Evolutionary conservation across 192 early-diverging fungal genomes (phyloP).

Genomic region (Geranomyces variabilis): DNA sequence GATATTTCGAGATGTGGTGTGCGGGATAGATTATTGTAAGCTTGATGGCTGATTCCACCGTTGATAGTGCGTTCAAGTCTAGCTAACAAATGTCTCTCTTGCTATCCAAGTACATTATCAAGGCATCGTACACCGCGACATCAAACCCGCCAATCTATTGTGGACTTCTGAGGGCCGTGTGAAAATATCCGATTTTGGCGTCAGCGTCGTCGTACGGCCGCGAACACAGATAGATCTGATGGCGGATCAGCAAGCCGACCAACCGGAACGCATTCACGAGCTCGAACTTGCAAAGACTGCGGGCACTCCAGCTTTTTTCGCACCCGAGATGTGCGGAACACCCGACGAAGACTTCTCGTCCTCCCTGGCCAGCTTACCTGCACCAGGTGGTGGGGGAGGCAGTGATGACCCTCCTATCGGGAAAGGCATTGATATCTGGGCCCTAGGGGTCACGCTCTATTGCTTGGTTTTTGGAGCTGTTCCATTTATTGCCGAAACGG

Average conservation of each 20-base stretch:
- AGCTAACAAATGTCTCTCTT: too few relatives aligned
- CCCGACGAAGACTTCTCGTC: slow-evolving; percentile 42
- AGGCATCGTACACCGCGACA: slow-evolving; percentile 96
- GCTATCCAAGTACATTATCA: slow-evolving; percentile 78
- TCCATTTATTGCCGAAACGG: slow-evolving; percentile 91
- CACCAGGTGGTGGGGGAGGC: background rate
- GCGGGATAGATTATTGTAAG: slow-evolving; percentile 89
- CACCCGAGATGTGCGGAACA: slow-evolving; percentile 91
- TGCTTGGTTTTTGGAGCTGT: slow-evolving; percentile 90
- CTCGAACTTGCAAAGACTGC: slow-evolving; percentile 92
- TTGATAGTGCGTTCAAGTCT: too few relatives aligned
- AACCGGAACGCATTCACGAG: slow-evolving; percentile 52
- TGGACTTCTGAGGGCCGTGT: slow-evolving; percentile 73
- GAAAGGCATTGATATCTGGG: slow-evolving; percentile 96
- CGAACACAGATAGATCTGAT: background rate
- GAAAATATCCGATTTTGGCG: slow-evolving; percentile 99
- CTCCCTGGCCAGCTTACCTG: background rate
- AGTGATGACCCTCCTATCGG: slow-evolving; percentile 37
- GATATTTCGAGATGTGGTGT: slow-evolving; percentile 88
- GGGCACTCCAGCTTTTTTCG: slow-evolving; percentile 97
- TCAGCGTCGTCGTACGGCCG: slow-evolving; percentile 76
- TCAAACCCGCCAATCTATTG: slow-evolving; percentile 97
- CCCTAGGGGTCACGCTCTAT: slow-evolving; percentile 94
- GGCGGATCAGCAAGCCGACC: background rate
- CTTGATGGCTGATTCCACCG: too few relatives aligned